phyloP scores from a whole-genome alignment of 257 asterid genomes.

The Jaltomata sinuosa region DNA sequence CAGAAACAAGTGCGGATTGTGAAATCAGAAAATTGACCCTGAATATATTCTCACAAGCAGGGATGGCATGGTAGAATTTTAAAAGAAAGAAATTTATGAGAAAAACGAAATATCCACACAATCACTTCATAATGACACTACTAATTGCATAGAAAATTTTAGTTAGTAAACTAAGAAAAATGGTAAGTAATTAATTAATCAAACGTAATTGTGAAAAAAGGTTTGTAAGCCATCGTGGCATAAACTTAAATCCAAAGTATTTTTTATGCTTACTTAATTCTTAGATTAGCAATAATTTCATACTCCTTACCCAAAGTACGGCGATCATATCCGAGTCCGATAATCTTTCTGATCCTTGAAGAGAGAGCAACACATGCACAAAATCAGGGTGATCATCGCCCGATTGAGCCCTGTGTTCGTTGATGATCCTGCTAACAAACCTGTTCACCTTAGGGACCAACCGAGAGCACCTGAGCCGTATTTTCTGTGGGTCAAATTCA shows the following conservation, averaged over 20 bases:
- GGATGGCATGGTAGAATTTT: not conserved
- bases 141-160: not conserved
- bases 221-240: not conserved
- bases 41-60: not conserved
- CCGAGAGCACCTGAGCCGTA: constrained; percentile 49
- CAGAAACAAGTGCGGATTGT: not conserved
- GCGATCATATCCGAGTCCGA: constrained; percentile 77
- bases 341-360: constrained; percentile 35
- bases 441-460: constrained; percentile 63
- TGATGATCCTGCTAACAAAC: constrained; percentile 45
- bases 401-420: constrained; percentile 25
- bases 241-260: not conserved
- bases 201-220: not conserved
- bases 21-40: not conserved
- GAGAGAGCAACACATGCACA: constrained; percentile 59
- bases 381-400: constrained; percentile 23
- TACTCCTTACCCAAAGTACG: constrained; percentile 66
- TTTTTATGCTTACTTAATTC: too few relatives aligned
- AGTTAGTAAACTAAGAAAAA: not conserved
- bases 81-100: not conserved
- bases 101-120: not conserved
- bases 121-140: not conserved
- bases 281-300: too few relatives aligned
- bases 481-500: constrained; percentile 53
- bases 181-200: not conserved